Evolutionary conservation across 345 rosid genomes (phyloP), one percentile per base, ranked within the genome.

Genomic region (Citrus sp.): DNA sequence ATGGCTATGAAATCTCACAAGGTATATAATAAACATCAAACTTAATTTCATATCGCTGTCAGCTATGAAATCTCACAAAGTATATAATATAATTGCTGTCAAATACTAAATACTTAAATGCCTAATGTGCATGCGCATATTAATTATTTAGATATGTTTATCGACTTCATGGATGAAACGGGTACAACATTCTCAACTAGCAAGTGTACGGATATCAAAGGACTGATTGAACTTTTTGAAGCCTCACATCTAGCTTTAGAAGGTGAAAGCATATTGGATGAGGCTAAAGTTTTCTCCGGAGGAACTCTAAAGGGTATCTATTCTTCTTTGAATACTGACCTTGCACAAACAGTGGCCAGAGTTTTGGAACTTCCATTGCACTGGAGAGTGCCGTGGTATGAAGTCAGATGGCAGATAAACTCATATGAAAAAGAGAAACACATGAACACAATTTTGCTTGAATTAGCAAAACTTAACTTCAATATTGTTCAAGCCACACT

Each of bases 361-460:
- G 74, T 80, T 9, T 80, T 87, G 81, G 90, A 88, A 72, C 84
- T 90, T 10, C 73, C 90, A 4, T 77, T 73, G 3, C 87, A 88
- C 9, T 64, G 89, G 88, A 70, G 89, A 40, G 86, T 86, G 32
- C 73, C 65, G 1, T 90, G 93, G 91, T 84, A 87, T 38, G 87
- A 88, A 21, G 86, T 86, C 30, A 86, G 81, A 55, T 82, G 91
- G 93, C 85, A 82, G 5, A 82, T 88, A 19, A 58, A 73, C n/a
- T 10, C 30, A 7, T 77, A 70, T 3, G 77, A 82, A 68, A 56
- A 79, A 13, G 40, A 67, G 12, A 74, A 37, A 7, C 25, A 77
- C 16, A 32, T 8, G 14, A 69, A 77, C 27, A 59, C 13, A 30
- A 6, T 0, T 5, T 32, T 88, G 22, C 51, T 88, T 28, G 80